Percentiles rank a stretch among this genome's conserved stretches.
phyloP scores from a whole-genome alignment of 2,329 filamentous ascomycete genomes.

The Ophiostoma angusticollis region DNA sequence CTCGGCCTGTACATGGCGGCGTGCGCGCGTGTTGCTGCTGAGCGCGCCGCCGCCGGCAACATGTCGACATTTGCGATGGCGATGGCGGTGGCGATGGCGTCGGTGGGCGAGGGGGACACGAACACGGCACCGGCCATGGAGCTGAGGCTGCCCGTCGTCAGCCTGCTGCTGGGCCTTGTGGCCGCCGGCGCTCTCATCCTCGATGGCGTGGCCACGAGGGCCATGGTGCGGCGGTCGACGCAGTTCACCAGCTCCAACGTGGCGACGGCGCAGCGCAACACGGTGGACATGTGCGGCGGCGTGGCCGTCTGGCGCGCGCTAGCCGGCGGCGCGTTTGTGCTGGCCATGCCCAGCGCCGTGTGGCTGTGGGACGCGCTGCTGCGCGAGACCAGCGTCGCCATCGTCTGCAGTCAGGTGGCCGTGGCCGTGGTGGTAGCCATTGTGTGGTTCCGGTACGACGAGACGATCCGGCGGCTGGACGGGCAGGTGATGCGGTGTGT shows the following conservation, averaged over 20 bases:
- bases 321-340: slow-evolving; percentile 30
- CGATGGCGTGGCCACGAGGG: slow-evolving; percentile 27
- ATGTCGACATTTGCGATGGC: slow-evolving; percentile 18
- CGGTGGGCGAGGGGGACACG: too few species aligned
- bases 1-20: slow-evolving; percentile 31
- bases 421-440: slow-evolving; percentile 22
- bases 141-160: slow-evolving; percentile 30
- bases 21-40: slow-evolving; percentile 21
- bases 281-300: slow-evolving; percentile 34
- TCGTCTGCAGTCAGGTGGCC: slow-evolving; percentile 29
- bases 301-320: slow-evolving; percentile 29
- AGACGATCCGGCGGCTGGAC: slow-evolving; percentile 29
- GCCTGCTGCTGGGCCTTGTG: slow-evolving; percentile 34
- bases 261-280: slow-evolving; percentile 31
- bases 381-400: slow-evolving; percentile 25
- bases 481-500: slow-evolving; percentile 35
- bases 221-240: slow-evolving; percentile 33
- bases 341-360: slow-evolving; percentile 28
- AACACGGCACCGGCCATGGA: slow-evolving; percentile 16
- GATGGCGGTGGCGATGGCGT: slow-evolving; percentile 6
- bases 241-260: slow-evolving; percentile 36
- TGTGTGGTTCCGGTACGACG: slow-evolving; percentile 30
- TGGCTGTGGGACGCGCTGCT: slow-evolving; percentile 25
- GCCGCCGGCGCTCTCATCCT: slow-evolving; percentile 30
- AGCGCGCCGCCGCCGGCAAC: slow-evolving; percentile 5